Evolutionary conservation across 75 land plant species (phyloP), one percentile per base, ranked within the genome.

Genomic region (Isoetes taiwanensis): DNA sequence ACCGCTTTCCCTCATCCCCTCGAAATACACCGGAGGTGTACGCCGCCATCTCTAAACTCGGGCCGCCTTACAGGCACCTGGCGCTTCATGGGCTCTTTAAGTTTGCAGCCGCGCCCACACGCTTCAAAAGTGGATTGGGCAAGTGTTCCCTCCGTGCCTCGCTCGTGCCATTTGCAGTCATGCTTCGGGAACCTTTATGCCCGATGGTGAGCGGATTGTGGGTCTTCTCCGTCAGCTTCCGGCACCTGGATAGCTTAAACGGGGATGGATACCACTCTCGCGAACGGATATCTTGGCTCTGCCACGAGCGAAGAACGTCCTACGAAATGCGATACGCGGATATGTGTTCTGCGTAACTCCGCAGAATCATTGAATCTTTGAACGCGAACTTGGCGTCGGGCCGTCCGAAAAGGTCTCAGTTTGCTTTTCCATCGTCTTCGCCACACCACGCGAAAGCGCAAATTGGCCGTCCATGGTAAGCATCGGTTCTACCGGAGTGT

Each of bases 311-410:
- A 46, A 46, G 50, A 46, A 46, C 50, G 50, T n/a, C n/a, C 50
- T 19, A n/a, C 12, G 50, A 46, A 46, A 46, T 46, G 50, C 50
- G 50, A 46, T 46, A 46, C 50, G 19, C 23, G 50, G 50, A n/a
- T n/a, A n/a, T 46, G 50, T 46, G 50, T 19, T 19, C 23, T 46
- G 50, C 16, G 25, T 16, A 46, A 46, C 23, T 46, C 50, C 50
- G 50, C 23, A n/a, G 50, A 46, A 46, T 46, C 50, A 46, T 46
- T 23, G 50, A 46, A 46, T 46, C 25, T 46, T 46, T 46, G 50
- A 46, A 46, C 50, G 50, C 50, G 25, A 46, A 19, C 23, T 46
- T 16, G 16, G 50, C 50, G 21, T 23, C 25, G 25, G 50, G 50
- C 23, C 23, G 16, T 16, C 23, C 50, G 21, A 6, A 23, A 46